These are phyloP conservation scores for Chenopodium album DNA, from an alignment of 148 eudicot genomes.

Conservation along the genomic window DNA sequence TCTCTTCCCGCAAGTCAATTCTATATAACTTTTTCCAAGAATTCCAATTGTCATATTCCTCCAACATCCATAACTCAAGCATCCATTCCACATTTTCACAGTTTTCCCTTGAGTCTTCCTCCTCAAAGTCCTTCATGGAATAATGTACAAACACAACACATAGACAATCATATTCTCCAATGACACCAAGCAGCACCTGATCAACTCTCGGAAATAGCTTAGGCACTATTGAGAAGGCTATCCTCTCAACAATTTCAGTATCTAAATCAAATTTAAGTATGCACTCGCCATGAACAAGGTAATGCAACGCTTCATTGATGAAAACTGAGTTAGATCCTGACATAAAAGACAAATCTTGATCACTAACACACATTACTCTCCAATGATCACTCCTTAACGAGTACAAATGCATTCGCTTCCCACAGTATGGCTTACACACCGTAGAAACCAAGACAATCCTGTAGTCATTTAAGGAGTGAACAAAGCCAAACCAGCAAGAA, in stretches of 20 bases:
- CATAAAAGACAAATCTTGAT: no score
- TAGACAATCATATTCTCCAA: background rate
- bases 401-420: background rate
- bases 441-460: background rate
- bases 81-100: background rate
- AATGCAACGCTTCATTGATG: constrained; percentile 1
- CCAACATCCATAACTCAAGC: constrained; percentile 2
- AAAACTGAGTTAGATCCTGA: background rate
- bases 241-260: background rate
- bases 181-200: background rate
- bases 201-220: background rate
- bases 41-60: constrained; percentile 8
- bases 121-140: no score
- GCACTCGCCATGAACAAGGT: background rate
- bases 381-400: background rate
- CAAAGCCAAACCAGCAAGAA: constrained; percentile 7
- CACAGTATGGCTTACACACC: background rate
- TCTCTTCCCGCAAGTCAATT: no score
- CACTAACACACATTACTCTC: background rate
- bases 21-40: background rate
- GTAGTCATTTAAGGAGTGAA: constrained; percentile 6
- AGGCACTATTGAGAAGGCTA: background rate
- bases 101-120: no score
- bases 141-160: background rate
- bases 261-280: constrained; percentile 8